Evolutionary conservation across 192 early-diverging fungal species (phyloP), one percentile per base, ranked within the genome.

Genomic region (Backusella tarrabulga): DNA sequence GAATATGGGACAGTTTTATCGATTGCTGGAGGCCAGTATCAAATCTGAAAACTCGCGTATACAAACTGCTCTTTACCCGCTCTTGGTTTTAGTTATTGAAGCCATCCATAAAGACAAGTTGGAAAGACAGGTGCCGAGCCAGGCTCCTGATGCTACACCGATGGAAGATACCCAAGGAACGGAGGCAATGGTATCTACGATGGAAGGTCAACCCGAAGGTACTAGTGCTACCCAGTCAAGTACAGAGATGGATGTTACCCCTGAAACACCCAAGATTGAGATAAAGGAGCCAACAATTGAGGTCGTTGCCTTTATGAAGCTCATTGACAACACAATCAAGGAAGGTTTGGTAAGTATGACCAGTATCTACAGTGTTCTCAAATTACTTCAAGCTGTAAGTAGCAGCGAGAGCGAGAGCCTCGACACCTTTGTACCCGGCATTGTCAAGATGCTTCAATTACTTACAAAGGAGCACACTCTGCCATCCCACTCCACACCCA

Each of bases 381-480:
- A 86, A 19, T 81, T 93, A 8, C 85, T 95, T 34, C 87, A 93
- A 68, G 92, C 93, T 19, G 87, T 87, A 0, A 84, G 89, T 69
- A 85, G 88, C 67, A 85, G 85, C 67, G 84, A 84, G 0, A 87
- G 88, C 73, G 91, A 92, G 71, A 87, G 89, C 40, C 85, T 95
- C 21, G 91, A 95, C 80, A 77, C 83, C 34, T 91, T 90, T 77
- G 86, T 97, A 4, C 85, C 91, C 14, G 90, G 89, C 21, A 78
- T 99, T 52, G 91, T 97, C 83, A 95, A 95, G 73, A 81, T 96
- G 7, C 83, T 98, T 0, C 91, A 93, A 77, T 93, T 92, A 79
- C 87, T 97, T 29, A 91, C 93, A 35, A 97, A 93, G 77, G 97
- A 97, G 44, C 91, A 95, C 78, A 90, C 88, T 46, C 81, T 88